Base-by-base conservation (phyloP, 306 rosid genomes). In the Elaeagnus macrophylla region DNA sequence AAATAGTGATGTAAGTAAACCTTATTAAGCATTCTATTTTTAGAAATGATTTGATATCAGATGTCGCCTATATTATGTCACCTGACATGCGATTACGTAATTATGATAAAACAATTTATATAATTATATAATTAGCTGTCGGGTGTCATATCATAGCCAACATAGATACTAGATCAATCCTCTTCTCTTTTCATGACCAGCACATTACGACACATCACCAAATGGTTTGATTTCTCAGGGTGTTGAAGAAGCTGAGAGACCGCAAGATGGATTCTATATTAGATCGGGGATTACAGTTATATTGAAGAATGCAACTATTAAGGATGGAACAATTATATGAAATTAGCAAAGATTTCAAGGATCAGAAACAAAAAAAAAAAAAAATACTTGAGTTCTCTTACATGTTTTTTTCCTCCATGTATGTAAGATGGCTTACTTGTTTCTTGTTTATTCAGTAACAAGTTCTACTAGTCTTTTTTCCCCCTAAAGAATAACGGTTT, bases 221-320 rank as follows among this genome's bases (percentile, higher is more conserved):
- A 73, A 57, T 37, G 54, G 38, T 43, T 53, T 45, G 49, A 67
- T 48, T 65, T 78, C 12, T 67, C 80, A 93, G 99, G 94, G 75
- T 12, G 89, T 89, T 42, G 51, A 85, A 71, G 97, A 85, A 77
- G 95, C 90, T 7, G 97, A 89, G 16, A 81, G 73, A 54, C 53
- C 78, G 0, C 69, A 74, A 8, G 95, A 85, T 56, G 97, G 95
- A 51, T 89, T 85, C 43, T 81, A 81, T 74, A 79, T 83, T 3
- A 67, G 89, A 66, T 81, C 87, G 0, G 97, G 97, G 49, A 79
- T 89, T 65, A 79, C 89, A 0, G 53, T 72, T 48, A 81, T 77
- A 12, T 39, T 83, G 72, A 89, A 89, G 81, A 79, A 85, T 58
- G 94, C 95, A 44, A 85, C 83, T 9, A 79, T 89, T 37, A 77